phyloP scores from a whole-genome alignment of 2,329 filamentous ascomycete genomes.

The Fusarium incarnatum region DNA sequence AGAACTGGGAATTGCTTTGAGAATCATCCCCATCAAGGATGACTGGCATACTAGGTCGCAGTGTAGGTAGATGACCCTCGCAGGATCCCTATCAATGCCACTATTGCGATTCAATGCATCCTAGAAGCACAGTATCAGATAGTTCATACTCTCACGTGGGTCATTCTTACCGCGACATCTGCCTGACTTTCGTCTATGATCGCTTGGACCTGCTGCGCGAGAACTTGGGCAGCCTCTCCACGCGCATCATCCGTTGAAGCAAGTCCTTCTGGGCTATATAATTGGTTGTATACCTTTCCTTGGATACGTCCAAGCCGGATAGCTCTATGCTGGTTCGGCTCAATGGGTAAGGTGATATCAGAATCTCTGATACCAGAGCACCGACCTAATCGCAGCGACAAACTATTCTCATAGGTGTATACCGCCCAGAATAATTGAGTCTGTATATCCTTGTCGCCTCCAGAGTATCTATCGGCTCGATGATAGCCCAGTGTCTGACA shows the following conservation, averaged over 20 bases:
- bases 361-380: conserved; percentile 50
- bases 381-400: conserved; percentile 52
- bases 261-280: conserved; percentile 47
- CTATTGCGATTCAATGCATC: neutral
- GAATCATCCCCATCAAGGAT: conserved; percentile 51
- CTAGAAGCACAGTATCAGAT: conserved; percentile 13
- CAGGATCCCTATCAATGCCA: conserved; percentile 27
- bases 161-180: conserved; percentile 19
- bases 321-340: conserved; percentile 30
- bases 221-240: neutral
- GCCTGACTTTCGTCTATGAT: conserved; percentile 24
- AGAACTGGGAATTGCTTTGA: conserved; percentile 43
- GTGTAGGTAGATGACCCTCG: conserved; percentile 49
- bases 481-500: conserved; percentile 53
- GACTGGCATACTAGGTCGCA: conserved; percentile 52
- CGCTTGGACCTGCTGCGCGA: conserved; percentile 19
- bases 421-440: conserved; percentile 52
- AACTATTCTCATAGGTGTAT: conserved; percentile 51
- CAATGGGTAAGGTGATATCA: conserved; percentile 45
- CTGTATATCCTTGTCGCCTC: accelerated
- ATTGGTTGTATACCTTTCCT: conserved; percentile 49
- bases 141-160: accelerated
- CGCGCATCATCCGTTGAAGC: neutral
- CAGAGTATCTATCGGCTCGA: neutral
- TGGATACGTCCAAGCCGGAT: conserved; percentile 46